phyloP scores from a whole-genome alignment of 148 eudicot species.

The Amaranthus cruentus region DNA sequence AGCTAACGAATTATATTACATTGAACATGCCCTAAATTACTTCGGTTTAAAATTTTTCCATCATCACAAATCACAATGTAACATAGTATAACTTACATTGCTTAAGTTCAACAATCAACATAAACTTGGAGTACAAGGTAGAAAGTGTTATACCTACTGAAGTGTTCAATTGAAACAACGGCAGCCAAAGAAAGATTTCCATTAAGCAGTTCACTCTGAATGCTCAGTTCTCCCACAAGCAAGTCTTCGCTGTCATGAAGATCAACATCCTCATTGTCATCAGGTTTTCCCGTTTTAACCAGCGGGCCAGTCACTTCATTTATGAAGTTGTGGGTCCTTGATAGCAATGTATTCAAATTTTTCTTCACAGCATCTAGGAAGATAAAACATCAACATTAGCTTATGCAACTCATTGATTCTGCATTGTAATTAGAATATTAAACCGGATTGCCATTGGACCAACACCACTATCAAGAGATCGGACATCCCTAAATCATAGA shows the following conservation, averaged over 20 bases:
- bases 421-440: neutral
- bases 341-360: slow-evolving; percentile 56
- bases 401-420: neutral
- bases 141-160: slow-evolving; percentile 58
- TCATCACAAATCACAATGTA: neutral
- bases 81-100: neutral
- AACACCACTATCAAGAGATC: neutral
- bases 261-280: slow-evolving; percentile 30
- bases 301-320: slow-evolving; percentile 69
- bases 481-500: neutral
- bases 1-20: too few relatives aligned
- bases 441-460: neutral
- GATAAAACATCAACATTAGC: slow-evolving; percentile 13
- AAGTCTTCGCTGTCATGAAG: slow-evolving; percentile 52
- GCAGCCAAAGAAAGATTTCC: slow-evolving; percentile 74
- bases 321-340: slow-evolving; percentile 63
- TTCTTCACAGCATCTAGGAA: slow-evolving; percentile 68
- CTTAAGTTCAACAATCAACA: neutral
- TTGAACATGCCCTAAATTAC: neutral
- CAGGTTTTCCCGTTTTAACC: slow-evolving; percentile 59
- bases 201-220: slow-evolving; percentile 50
- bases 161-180: slow-evolving; percentile 77
- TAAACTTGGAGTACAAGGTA: slow-evolving; percentile 3
- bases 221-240: slow-evolving; percentile 59
- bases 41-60: neutral